Conservation (phyloP, 768 basidiomycete species). For the Filobasidium wieringae region DNA sequence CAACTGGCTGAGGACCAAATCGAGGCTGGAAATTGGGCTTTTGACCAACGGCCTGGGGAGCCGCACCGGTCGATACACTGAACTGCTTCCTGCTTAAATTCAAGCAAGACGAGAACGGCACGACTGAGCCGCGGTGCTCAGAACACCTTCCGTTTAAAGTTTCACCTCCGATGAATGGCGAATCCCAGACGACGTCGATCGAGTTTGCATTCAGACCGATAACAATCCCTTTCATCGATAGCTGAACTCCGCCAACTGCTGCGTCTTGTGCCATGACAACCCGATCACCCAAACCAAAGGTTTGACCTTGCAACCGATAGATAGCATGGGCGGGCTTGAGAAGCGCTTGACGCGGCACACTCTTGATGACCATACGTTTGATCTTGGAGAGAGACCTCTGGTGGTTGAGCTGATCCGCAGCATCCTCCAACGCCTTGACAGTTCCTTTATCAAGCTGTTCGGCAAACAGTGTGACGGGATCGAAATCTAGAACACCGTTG, state of each 20-base stretch:
- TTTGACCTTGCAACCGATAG: constrained; percentile 79
- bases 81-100: constrained; percentile 82
- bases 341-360: constrained; percentile 82
- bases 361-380: constrained; percentile 86
- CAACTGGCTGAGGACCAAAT: constrained; percentile 53
- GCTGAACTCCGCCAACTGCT: constrained; percentile 62
- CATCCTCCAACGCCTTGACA: constrained; percentile 62
- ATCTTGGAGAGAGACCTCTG: constrained; percentile 54
- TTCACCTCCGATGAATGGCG: constrained; percentile 82
- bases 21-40: constrained; percentile 53
- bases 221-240: constrained; percentile 85
- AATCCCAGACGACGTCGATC: constrained; percentile 95
- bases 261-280: constrained; percentile 95
- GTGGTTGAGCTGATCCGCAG: constrained; percentile 57
- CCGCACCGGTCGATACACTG: constrained; percentile 50
- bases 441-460: constrained; percentile 83
- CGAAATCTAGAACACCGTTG: constrained; percentile 78
- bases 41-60: constrained; percentile 18
- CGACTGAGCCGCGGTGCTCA: constrained; percentile 77
- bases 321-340: constrained; percentile 83
- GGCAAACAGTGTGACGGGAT: constrained; percentile 80
- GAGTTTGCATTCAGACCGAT: constrained; percentile 73
- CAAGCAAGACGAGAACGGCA: constrained; percentile 74
- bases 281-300: constrained; percentile 76
- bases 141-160: constrained; percentile 87